Evolutionary conservation across 495 filamentous ascomycete species (phyloP), one percentile per base, ranked within the genome.

Genomic region (Trichoderma erinaceum): DNA sequence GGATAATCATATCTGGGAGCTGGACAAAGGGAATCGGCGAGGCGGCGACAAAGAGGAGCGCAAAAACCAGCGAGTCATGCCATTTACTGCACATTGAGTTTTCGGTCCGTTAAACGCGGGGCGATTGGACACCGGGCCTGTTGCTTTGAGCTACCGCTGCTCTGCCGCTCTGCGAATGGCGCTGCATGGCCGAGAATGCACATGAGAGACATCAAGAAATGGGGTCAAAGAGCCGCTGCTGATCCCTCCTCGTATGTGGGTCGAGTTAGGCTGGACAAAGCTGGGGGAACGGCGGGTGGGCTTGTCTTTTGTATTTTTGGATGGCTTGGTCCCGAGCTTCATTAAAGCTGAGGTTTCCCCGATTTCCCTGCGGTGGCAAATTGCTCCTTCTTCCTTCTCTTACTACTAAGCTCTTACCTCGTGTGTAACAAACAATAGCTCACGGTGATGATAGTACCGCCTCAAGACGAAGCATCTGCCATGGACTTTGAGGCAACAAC

Each of bases 181-280:
- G 11, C 29, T 16, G 56, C 25, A 32, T 61, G 13, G 13, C 27
- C 11, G 56, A 32, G 25, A 13, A 61, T 32, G 56, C 56, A 61
- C 23, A 32, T 32, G 56, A 61, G 56, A 29, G 56, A 61, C 56
- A 61, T 61, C 56, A 61, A 61, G 25, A 61, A 25, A 27, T 32
- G 27, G 56, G 56, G 56, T 61, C 27, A 61, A 61, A 61, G 56
- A 61, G 56, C 56, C 27, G 56, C 56, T 61, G 25, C 56, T 61
- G 35, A 38, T 38, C 35, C 35, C 48, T 52, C 48, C 56, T 12
- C 12, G 7, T 12, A 10, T 61, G 56, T 61, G 56, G 56, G 56
- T 32, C 56, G 25, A 61, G 56, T 16, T 23, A 61, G 16, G 25
- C 25, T 61, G 8, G 27, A 32, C 25, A 29, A 61, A 32, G 25